Base-by-base conservation (phyloP, 768 basidiomycete species). In the Tephrocybe rancida region DNA sequence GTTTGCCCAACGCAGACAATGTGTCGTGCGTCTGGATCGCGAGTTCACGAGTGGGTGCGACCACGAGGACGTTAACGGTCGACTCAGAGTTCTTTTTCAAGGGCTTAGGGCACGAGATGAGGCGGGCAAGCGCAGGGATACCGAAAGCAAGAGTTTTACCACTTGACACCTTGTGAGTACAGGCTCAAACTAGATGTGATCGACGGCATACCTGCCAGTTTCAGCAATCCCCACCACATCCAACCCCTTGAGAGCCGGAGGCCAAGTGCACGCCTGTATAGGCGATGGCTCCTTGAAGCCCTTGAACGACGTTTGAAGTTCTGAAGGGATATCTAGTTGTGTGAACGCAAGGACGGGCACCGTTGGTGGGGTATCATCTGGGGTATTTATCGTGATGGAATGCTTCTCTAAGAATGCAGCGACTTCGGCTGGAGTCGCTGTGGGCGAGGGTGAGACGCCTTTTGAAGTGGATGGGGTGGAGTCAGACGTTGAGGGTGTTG, bases 91-190 rank as follows among this genome's bases (percentile, higher is more conserved):
- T 62, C 43, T 57, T 64, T 57, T 70, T 70, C 42, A 70, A 61
- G 8, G 61, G 41, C 13, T 64, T 53, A 32, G 71, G 61, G 25
- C 66, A 62, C 29, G 77, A 70, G 50, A 87, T 74, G 32, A 96
- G 77, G 39, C 80, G 82, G 8, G 85, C 76, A 37, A 96, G 77
- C 2, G 92, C 95, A 10, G 97, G 97, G 37, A 98, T 84, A 35
- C 94, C 95, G 65, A 99, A 99, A 1, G 94, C 92, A 14, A 98
- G 81, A 0, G 97, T 99, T 75, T 99, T 99, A 13, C 97, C 97
- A 64, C 92, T 92, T 43, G 30, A 19, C 61, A 50, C 55, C 47
- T 48, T 45, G 34, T 48, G 24, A 43, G 50, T 19, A 32, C 37
- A 48, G 25, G 34, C 32, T 34, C 45, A 19, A 54, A 22, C 21